Evolutionary conservation across 345 rosid genomes (phyloP).

Genomic region (Populus davidiana): DNA sequence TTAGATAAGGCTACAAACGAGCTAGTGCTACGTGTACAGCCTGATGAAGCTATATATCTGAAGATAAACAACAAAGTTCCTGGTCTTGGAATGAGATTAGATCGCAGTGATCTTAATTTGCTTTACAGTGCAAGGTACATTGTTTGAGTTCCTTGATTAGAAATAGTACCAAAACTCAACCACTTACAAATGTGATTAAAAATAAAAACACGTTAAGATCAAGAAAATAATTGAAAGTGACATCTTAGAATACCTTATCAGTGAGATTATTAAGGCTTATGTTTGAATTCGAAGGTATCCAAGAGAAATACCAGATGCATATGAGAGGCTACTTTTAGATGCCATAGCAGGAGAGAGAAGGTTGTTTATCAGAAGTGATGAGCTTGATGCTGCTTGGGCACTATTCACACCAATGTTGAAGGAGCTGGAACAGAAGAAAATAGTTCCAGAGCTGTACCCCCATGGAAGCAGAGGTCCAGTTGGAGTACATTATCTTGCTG

Average conservation of each 20-base stretch:
- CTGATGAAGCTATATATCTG: slow-evolving; percentile 93
- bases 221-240: no score
- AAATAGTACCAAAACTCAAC: no score
- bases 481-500: slow-evolving; percentile 89
- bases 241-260: no score
- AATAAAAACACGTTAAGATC: no score
- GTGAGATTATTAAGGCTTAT: neutral
- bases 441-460: slow-evolving; percentile 78
- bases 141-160: no score
- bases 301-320: slow-evolving; percentile 81
- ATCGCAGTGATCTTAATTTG: slow-evolving; percentile 80
- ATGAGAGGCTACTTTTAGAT: slow-evolving; percentile 83
- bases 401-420: slow-evolving; percentile 70
- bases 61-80: slow-evolving; percentile 97
- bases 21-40: slow-evolving; percentile 88
- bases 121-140: slow-evolving; percentile 64
- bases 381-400: slow-evolving; percentile 85
- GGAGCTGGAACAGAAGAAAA: slow-evolving; percentile 64
- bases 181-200: no score
- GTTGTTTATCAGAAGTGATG: slow-evolving; percentile 83
- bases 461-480: slow-evolving; percentile 91
- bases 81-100: slow-evolving; percentile 91
- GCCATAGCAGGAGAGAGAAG: slow-evolving; percentile 82
- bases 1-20: slow-evolving; percentile 79
- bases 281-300: slow-evolving; percentile 47